Evolutionary conservation across 305 asterid species (phyloP), one percentile per base, ranked within the genome.

Genomic region (Stenogyne calaminthoides): DNA sequence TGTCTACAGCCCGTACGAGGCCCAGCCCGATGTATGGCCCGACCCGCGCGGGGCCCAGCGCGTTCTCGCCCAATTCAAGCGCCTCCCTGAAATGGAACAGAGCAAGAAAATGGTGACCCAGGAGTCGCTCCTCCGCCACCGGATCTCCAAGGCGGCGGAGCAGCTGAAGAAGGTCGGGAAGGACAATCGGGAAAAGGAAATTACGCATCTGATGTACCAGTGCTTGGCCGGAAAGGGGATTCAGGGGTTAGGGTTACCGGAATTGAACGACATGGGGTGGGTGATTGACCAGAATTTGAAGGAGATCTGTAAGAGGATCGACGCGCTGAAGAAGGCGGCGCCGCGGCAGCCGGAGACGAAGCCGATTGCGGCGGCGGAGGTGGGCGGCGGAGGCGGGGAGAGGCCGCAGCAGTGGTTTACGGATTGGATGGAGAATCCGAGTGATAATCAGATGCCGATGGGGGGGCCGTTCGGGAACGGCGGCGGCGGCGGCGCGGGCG

Each of bases 31-130:
- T 29, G 87, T 88, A 0, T 91, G 95, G 96, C 96, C 96, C n/a
- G 92, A 85, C 42, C 52, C 70, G 0, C 67, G 83, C 11, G 96
- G 90, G 4, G 95, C 86, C 11, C 93, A 84, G 7, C 87, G 86
- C 7, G 93, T 91, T n/a, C 77, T 91, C 10, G 77, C 89, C 0
- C 93, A 85, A 79, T 91, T 89, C 87, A 87, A 84, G 57, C 84
- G 88, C 49, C 88, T 91, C 91, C 97, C 97, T 11, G 97, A 91
- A 79, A 89, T 91, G 95, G 97, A 91, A 73, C 96, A 91, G 52
- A 85, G 95, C 89, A 91, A 89, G 79, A 91, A 91, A 74, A 91
- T 89, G 97, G 89, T 88, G 42, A 89, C 87, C 64, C 97, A 91
- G 29, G 97, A 91, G 47, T 70, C 84, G 2, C 89, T 89, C 80